Percentiles rank a stretch among this genome's conserved stretches.
Evolutionary conservation across 1,284 basidiomycete genomes (phyloP).

Genomic region (Xerocomus nothofagi): DNA sequence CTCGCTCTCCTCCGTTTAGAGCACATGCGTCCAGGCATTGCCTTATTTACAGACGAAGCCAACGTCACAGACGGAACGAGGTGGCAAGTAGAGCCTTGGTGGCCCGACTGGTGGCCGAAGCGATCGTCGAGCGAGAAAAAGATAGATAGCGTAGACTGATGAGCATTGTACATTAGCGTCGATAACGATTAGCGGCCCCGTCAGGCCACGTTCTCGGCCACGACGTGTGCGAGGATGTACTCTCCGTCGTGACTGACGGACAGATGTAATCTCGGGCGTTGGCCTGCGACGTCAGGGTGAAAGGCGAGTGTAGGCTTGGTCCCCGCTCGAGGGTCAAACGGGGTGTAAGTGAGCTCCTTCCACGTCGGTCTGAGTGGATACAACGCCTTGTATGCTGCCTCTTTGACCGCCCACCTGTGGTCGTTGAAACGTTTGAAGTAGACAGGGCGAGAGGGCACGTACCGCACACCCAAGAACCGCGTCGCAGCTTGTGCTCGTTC

Average conservation of each 20-base stretch:
- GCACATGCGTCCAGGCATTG: conserved; percentile 41
- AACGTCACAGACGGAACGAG: conserved; percentile 31
- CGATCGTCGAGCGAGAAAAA: conserved; percentile 17
- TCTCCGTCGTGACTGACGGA: conserved; percentile 87
- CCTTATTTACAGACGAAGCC: conserved; percentile 16
- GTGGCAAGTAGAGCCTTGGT: conserved; percentile 55
- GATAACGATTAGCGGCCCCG: background rate
- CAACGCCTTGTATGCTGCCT: conserved; percentile 88
- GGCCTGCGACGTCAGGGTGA: conserved; percentile 28
- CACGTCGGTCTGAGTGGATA: conserved; percentile 71
- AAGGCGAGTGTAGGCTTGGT: conserved; percentile 56
- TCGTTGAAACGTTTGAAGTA: background rate
- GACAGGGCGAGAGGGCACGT: conserved; percentile 4
- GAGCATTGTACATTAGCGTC: conserved; percentile 4
- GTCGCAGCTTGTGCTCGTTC: conserved; percentile 6
- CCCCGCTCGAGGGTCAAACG: conserved; percentile 32
- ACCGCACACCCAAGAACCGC: conserved; percentile 70
- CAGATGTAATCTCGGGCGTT: conserved; percentile 47
- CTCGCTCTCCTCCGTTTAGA: conserved; percentile 74
- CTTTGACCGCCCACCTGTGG: conserved; percentile 82
- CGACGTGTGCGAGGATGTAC: conserved; percentile 74
- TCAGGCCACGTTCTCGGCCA: conserved; percentile 48
- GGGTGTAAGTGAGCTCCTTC: conserved; percentile 69
- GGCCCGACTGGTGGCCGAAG: conserved; percentile 72
- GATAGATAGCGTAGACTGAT: conserved; percentile 24